Evolutionary conservation across 805 yeast species (phyloP).

Genomic region (Wickerhamiella occidentalis): DNA sequence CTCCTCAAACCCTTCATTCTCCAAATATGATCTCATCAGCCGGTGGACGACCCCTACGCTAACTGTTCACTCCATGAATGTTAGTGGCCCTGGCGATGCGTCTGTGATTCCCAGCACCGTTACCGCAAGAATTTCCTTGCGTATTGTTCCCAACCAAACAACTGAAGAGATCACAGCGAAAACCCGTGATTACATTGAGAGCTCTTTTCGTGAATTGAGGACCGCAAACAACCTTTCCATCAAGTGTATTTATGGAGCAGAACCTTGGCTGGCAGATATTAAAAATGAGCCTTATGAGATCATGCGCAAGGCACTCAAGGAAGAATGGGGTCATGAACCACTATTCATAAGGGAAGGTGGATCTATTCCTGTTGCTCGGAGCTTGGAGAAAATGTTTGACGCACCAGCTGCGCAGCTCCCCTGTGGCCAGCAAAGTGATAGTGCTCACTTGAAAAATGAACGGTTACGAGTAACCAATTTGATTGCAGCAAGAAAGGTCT

Average conservation of each 20-base stretch:
- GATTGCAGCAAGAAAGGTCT: slow-evolving; percentile 56
- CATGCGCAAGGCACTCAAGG: slow-evolving; percentile 45
- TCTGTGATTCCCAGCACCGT: slow-evolving; percentile 83
- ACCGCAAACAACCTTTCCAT: slow-evolving; percentile 54
- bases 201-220: slow-evolving; percentile 37
- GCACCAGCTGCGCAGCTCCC: slow-evolving; percentile 95
- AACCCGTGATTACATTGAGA: slow-evolving; percentile 37
- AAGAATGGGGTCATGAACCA: slow-evolving; percentile 74
- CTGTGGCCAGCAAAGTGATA: slow-evolving; percentile 89
- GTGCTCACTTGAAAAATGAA: slow-evolving; percentile 87
- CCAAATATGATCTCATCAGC: slow-evolving; percentile 43
- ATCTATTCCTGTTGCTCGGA: slow-evolving; percentile 81
- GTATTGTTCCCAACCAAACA: slow-evolving; percentile 85
- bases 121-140: slow-evolving; percentile 60
- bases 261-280: slow-evolving; percentile 93
- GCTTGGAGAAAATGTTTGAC: slow-evolving; percentile 62
- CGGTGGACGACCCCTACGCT: slow-evolving; percentile 88
- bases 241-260: slow-evolving; percentile 69
- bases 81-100: slow-evolving; percentile 80
- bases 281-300: slow-evolving; percentile 59
- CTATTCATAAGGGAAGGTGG: slow-evolving; percentile 92
- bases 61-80: slow-evolving; percentile 71
- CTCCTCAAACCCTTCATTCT: slow-evolving; percentile 29
- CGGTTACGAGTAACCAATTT: slow-evolving; percentile 67
- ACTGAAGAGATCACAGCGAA: slow-evolving; percentile 42